Evolutionary conservation across 2,329 filamentous ascomycete species (phyloP), one percentile per base, ranked within the genome.

Genomic region (Calonectria honghensis): DNA sequence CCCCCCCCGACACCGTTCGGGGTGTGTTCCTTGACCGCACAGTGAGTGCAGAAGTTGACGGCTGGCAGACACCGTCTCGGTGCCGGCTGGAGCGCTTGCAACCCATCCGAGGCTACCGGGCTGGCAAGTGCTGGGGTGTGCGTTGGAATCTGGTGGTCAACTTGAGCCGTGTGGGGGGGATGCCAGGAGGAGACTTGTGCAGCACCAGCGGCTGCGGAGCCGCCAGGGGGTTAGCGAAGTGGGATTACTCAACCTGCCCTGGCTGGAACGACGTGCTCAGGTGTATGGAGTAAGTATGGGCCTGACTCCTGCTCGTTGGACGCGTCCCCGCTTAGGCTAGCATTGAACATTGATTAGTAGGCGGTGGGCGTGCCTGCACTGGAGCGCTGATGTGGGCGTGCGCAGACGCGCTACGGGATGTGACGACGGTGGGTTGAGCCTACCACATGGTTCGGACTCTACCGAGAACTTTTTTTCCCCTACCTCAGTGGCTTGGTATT

Each of bases 361-460:
- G 29, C 52, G 52, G 52, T 57, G 52, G 52, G 29, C 16, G 52
- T 57, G 52, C 31, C 18, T 32, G 31, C 52, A 32, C 27, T 35
- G 29, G 11, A n/a, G 29, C 16, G 52, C 14, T 31, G 52, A 29
- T 16, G 37, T 63, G 57, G 57, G 57, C 57, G 37, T 41, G n/a
- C 37, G 35, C 20, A 63, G 35, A 31, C 57, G 57, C 37, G 37
- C 35, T 63, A n/a, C 57, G 57, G 57, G 57, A 63, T 63, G 57
- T 41, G 35, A 63, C 57, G 57, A 41, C 24, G 57, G 57, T 63
- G 57, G 57, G 35, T 63, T 35, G 41, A 63, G 57, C 57, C 57
- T 35, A 29, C 57, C 57, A 63, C 57, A 63, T 63, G 57, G 57
- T 63, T 63, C 57, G 57, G 35, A 63, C 57, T 63, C 57, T 63